Conservation (phyloP, 2,329 filamentous ascomycete genomes). For the Chrysosporium queenslandicum region DNA sequence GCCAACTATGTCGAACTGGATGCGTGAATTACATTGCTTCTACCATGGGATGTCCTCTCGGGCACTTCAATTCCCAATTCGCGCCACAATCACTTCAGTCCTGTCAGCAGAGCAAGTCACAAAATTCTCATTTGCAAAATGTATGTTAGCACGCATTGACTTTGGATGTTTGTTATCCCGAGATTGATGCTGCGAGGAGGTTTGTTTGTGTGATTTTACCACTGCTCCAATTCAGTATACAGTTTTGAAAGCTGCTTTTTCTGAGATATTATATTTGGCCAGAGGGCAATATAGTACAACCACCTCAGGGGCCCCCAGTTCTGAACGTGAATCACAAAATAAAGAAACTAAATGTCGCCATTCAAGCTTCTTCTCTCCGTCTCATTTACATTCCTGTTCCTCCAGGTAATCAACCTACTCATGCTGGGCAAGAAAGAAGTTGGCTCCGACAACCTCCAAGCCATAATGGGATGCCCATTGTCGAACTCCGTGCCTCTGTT, state of each 20-base stretch:
- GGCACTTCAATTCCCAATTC: background rate
- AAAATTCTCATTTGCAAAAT: background rate
- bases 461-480: conserved; percentile 25
- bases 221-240: background rate
- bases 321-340: no score
- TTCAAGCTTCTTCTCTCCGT: no score
- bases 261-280: no score
- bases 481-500: conserved; percentile 35
- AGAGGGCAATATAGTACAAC: no score
- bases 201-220: background rate
- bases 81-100: no score
- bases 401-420: conserved; percentile 8
- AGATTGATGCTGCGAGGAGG: background rate
- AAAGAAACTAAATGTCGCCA: no score
- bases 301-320: no score
- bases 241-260: background rate
- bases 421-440: conserved; percentile 25
- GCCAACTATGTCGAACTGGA: conserved; percentile 42
- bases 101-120: background rate
- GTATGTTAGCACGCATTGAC: background rate
- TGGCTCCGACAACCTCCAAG: conserved; percentile 24
- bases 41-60: background rate
- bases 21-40: conserved; percentile 19
- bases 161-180: background rate
- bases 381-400: no score